phyloP scores from a whole-genome alignment of 805 yeast species.

The Cyberlindnera amylophila region DNA sequence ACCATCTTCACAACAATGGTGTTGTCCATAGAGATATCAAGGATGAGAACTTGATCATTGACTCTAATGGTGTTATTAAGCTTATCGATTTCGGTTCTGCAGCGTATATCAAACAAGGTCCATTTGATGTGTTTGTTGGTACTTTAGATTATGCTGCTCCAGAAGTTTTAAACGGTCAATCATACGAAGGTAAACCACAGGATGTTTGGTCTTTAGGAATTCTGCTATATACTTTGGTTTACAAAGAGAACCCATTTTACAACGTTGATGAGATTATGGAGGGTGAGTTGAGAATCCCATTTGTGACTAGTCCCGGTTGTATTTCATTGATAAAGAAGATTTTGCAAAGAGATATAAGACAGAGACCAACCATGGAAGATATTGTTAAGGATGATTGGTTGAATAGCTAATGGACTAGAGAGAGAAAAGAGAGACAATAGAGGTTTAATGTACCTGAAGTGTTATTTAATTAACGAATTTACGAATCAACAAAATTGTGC shows the following conservation, averaged over 20 bases:
- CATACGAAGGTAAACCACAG: constrained; percentile 90
- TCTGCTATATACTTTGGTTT: constrained; percentile 80
- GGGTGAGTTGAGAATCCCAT: constrained; percentile 75
- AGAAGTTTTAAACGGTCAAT: constrained; percentile 83
- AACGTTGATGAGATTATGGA: constrained; percentile 95
- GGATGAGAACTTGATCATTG: constrained; percentile 91
- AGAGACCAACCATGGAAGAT: constrained; percentile 72
- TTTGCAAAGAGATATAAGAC: constrained; percentile 59
- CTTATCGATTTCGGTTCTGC: constrained; percentile 95
- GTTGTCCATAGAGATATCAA: constrained; percentile 93
- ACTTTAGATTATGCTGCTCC: constrained; percentile 98
- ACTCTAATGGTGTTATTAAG: constrained; percentile 73
- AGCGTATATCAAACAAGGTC: constrained; percentile 85
- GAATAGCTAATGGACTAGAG: constrained; percentile 8
- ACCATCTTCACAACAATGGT: constrained; percentile 79
- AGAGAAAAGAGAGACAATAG: not conserved
- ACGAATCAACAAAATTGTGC: not conserved
- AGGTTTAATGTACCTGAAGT: not conserved
- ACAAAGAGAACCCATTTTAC: constrained; percentile 93
- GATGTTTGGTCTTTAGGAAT: constrained; percentile 98
- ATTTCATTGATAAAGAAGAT: constrained; percentile 58
- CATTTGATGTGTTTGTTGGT: constrained; percentile 96
- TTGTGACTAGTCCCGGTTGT: constrained; percentile 54
- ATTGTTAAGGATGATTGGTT: constrained; percentile 74
- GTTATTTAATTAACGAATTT: constrained; percentile 1